A percentile compares a stretch with the other conserved stretches of the same genome.
These are phyloP conservation scores for Cucumis variabilis DNA, from an alignment of 331 rosid species.

Conservation along the genomic window DNA sequence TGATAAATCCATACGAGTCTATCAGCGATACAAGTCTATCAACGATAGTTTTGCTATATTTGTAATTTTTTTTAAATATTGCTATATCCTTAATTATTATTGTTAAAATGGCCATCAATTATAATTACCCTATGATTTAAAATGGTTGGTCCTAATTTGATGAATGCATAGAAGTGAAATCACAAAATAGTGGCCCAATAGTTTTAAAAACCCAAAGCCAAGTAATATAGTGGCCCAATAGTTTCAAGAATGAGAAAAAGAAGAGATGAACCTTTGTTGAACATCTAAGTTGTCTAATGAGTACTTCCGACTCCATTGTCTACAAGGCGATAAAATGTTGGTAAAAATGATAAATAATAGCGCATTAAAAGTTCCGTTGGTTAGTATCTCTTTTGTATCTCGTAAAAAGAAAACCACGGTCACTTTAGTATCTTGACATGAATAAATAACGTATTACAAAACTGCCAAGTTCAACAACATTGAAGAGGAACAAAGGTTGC, in stretches of 20 bases:
- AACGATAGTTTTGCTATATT: too few relatives aligned
- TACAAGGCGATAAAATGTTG: constrained; percentile 45
- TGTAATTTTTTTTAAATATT: too few relatives aligned
- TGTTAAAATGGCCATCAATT: too few relatives aligned
- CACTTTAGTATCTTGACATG: background rate
- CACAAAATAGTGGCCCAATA: background rate
- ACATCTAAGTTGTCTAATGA: constrained; percentile 61
- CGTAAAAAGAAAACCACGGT: background rate
- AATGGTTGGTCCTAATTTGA: too few relatives aligned
- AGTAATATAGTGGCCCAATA: background rate
- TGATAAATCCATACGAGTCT: too few relatives aligned
- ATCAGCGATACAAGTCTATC: too few relatives aligned
- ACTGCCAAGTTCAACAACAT: background rate
- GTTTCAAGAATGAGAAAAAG: constrained; percentile 31
- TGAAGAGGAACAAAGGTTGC: background rate
- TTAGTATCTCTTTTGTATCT: background rate
- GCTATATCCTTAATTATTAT: too few relatives aligned
- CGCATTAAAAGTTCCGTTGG: constrained; percentile 22
- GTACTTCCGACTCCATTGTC: constrained; percentile 86
- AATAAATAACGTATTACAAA: background rate
- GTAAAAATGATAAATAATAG: constrained; percentile 25
- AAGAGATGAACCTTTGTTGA: constrained; percentile 67
- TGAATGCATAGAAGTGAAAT: constrained; percentile 1
- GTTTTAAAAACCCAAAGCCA: background rate
- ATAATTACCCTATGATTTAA: too few relatives aligned